Evolutionary conservation across 495 filamentous ascomycete genomes (phyloP).

Genomic region (Apiosordaria backusii): DNA sequence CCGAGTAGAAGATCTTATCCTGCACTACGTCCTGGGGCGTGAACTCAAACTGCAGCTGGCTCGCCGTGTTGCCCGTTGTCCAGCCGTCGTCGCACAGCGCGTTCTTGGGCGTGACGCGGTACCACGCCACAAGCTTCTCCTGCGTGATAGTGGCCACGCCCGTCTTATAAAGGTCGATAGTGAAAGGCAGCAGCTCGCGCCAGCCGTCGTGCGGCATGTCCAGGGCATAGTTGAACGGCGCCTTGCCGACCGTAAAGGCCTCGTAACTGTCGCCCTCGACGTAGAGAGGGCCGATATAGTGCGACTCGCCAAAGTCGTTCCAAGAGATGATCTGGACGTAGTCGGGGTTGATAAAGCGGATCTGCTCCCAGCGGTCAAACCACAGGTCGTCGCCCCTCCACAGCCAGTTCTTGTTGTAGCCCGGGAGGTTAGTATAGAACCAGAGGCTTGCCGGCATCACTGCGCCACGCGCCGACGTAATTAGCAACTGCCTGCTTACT

Average conservation of each 20-base stretch:
- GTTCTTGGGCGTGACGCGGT: constrained; percentile 47
- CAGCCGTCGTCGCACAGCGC: neutral
- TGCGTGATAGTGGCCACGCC: constrained; percentile 20
- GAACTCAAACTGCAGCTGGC: constrained; percentile 13
- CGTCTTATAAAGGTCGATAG: constrained; percentile 56
- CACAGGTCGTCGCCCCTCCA: constrained; percentile 59
- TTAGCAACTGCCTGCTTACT: no score
- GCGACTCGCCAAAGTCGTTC: constrained; percentile 46
- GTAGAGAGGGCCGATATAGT: constrained; percentile 56
- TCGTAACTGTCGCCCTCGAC: constrained; percentile 37
- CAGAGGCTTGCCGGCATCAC: constrained; percentile 40
- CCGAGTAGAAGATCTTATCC: constrained; percentile 41
- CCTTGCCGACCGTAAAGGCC: constrained; percentile 7
- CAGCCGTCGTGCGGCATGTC: constrained; percentile 54
- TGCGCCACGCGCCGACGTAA: constrained; percentile 24
- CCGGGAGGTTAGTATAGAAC: constrained; percentile 62
- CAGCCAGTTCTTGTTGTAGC: constrained; percentile 57
- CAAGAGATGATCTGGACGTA: constrained; percentile 17
- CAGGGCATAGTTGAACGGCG: constrained; percentile 19
- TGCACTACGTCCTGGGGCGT: constrained; percentile 15
- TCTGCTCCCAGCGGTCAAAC: constrained; percentile 29
- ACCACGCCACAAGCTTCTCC: constrained; percentile 57
- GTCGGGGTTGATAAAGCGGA: constrained; percentile 44
- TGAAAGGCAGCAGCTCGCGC: constrained; percentile 54
- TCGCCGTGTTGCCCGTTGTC: constrained; percentile 31